A percentile compares a stretch with the other conserved stretches of the same genome.
Conservation (phyloP, 2,329 filamentous ascomycete genomes). For the Mycosphaerella sp. region DNA sequence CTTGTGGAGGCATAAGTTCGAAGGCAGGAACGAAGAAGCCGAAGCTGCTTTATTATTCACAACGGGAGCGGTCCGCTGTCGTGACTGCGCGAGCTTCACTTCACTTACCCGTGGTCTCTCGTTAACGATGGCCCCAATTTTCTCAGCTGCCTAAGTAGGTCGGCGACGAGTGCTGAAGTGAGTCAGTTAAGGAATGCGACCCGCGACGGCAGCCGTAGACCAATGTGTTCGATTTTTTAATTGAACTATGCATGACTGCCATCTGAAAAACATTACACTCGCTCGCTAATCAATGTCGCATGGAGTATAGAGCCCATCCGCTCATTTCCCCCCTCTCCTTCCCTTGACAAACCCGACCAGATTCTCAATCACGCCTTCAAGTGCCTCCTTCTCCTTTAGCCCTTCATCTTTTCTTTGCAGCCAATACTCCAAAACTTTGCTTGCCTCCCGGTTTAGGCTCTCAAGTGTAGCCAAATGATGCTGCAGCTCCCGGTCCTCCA, state of each 20-base stretch:
- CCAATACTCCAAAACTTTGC: constrained; percentile 81
- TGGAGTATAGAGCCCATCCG: not conserved
- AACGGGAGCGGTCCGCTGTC: too few relatives aligned
- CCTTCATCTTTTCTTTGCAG: constrained; percentile 78
- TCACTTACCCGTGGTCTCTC: too few relatives aligned
- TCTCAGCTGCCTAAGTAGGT: too few relatives aligned
- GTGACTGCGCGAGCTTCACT: too few relatives aligned
- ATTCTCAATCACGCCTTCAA: constrained; percentile 96
- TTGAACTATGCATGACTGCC: not conserved
- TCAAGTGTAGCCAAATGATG: constrained; percentile 65
- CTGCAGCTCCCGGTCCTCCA: constrained; percentile 70
- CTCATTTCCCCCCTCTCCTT: constrained; percentile 48
- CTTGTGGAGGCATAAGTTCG: too few relatives aligned
- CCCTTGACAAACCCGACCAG: constrained; percentile 63
- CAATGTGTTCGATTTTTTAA: too few relatives aligned
- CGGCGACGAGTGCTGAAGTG: too few relatives aligned
- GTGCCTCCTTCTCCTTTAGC: constrained; percentile 82
- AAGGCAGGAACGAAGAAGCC: too few relatives aligned
- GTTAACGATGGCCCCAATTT: too few relatives aligned
- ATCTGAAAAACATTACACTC: not conserved
- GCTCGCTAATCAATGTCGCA: not conserved
- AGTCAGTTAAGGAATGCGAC: too few relatives aligned
- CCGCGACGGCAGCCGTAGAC: too few relatives aligned
- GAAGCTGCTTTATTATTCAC: too few relatives aligned
- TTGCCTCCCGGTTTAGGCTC: constrained; percentile 63